phyloP scores from a whole-genome alignment of 192 early-diverging fungal species.

The Chytriomyces hyalinus region DNA sequence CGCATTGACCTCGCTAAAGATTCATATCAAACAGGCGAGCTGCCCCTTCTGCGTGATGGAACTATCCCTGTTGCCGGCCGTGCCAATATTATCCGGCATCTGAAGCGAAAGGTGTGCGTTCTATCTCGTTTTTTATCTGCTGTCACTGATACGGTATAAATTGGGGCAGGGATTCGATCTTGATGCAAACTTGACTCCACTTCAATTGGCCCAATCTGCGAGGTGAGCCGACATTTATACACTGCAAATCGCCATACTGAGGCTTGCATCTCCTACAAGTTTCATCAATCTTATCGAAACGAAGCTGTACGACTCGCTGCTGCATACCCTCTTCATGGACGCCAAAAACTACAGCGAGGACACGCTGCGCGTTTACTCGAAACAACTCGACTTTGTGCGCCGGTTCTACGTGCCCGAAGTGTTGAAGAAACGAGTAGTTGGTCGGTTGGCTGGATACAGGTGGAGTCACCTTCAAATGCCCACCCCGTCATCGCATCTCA shows the following conservation, averaged over 20 bases:
- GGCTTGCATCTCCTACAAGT: constrained; percentile 30
- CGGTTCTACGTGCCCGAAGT: constrained; percentile 75
- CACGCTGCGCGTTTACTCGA: constrained; percentile 75
- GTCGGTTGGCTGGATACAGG: constrained; percentile 67
- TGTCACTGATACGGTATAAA: constrained; percentile 39
- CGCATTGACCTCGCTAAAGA: constrained; percentile 61
- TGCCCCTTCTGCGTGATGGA: constrained; percentile 72
- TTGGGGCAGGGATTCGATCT: constrained; percentile 46
- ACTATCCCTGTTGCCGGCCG: constrained; percentile 47
- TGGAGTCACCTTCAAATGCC: constrained; percentile 70
- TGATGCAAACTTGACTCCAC: constrained; percentile 42
- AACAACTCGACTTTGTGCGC: constrained; percentile 70
- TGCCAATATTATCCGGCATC: constrained; percentile 39
- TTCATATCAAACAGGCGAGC: constrained; percentile 63
- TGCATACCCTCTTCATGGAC: constrained; percentile 86
- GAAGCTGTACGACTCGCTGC: constrained; percentile 75
- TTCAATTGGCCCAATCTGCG: constrained; percentile 51
- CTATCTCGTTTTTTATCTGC: constrained; percentile 26
- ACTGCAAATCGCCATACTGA: too few relatives aligned
- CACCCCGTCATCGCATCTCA: constrained; percentile 47
- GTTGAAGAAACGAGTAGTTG: constrained; percentile 70
- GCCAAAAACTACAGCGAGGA: constrained; percentile 76
- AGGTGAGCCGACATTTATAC: constrained; percentile 46
- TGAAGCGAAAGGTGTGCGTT: constrained; percentile 45
- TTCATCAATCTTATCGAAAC: constrained; percentile 79